Base-by-base conservation (phyloP, 495 filamentous ascomycete species). In the Trichoderma reesei region DNA sequence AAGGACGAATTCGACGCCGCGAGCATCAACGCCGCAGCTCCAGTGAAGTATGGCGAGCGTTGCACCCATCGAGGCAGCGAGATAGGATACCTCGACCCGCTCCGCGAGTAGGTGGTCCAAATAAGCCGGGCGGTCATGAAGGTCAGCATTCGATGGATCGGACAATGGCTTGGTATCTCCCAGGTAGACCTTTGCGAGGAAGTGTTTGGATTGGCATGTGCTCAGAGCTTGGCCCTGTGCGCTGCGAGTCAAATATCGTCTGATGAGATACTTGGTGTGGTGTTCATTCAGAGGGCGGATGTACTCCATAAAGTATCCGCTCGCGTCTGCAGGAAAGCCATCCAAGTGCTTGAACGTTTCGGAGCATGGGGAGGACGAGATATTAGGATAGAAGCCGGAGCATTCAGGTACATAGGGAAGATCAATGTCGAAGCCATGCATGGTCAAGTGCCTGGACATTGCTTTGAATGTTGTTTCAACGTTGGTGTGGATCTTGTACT, bases 241-340 rank as follows among this genome's bases (percentile, higher is more conserved):
- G 31, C 51, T 56, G 16, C 51, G 51, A 20, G 51, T 56, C 51
- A 56, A 56, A 9, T 56, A 56, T 14, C 51, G 51, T 6, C 18
- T 56, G 51, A 56, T 56, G 26, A 56, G 51, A 34, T 56, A 56
- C 13, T 34, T 56, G 20, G 51, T 56, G 16, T 56, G 51, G 18
- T 56, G 31, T 4, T 56, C 51, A 34, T 56, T 56, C 51, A 56
- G 14, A n/a, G 51, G 51, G 26, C 51, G 51, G 26, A 56, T 56
- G 11, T 56, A 56, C 31, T 56, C 51, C 51, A 56, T 56, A 14
- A 56, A 56, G 34, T 56, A 56, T 36, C 51, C 51, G 51, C 51
- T 56, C 26, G 51, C 51, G 51, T 56, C 51, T 33, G 20, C 26
- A 14, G 51, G 51, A 56, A 56, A 56, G 10, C 51, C 51, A 5